A percentile compares a stretch with the other conserved stretches of the same genome.
Conservation (phyloP, 257 asterid species). For the Nicotiana paniculata region DNA sequence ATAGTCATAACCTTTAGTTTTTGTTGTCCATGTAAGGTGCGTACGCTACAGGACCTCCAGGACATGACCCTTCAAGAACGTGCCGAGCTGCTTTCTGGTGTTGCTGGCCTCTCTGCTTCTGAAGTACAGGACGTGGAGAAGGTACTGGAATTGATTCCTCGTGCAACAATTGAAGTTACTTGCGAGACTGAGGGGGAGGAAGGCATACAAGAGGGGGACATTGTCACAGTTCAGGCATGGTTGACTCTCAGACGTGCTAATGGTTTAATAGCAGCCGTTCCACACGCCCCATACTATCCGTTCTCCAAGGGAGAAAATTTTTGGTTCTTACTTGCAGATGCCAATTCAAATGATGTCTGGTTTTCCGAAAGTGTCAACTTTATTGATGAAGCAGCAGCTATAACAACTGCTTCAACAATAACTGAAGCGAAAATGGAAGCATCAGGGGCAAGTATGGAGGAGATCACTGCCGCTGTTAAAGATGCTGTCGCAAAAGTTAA, state of each 20-base stretch:
- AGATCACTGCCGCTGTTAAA: constrained; percentile 50
- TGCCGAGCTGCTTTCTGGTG: constrained; percentile 53
- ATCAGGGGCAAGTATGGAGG: constrained; percentile 45
- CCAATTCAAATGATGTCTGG: constrained; percentile 66
- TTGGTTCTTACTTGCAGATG: constrained; percentile 87
- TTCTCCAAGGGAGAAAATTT: constrained; percentile 81
- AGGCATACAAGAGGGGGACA: constrained; percentile 82
- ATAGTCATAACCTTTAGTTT: constrained; percentile 10
- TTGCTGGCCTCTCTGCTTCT: constrained; percentile 46
- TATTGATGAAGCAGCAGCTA: constrained; percentile 59
- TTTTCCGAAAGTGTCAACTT: constrained; percentile 59
- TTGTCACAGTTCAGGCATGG: constrained; percentile 79
- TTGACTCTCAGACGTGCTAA: constrained; percentile 62
- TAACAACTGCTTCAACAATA: constrained; percentile 57
- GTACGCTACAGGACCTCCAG: constrained; percentile 53
- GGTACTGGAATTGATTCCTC: constrained; percentile 72
- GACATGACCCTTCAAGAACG: constrained; percentile 53
- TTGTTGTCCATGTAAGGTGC: constrained; percentile 36
- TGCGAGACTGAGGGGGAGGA: constrained; percentile 95
- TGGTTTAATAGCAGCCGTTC: constrained; percentile 58
- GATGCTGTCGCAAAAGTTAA: constrained; percentile 59
- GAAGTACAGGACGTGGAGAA: constrained; percentile 63
- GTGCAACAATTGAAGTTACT: constrained; percentile 48
- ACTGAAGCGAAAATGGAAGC: constrained; percentile 63
- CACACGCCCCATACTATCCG: constrained; percentile 75